Conservation (phyloP, 257 asterid species). For the Forsythia suspensa region DNA sequence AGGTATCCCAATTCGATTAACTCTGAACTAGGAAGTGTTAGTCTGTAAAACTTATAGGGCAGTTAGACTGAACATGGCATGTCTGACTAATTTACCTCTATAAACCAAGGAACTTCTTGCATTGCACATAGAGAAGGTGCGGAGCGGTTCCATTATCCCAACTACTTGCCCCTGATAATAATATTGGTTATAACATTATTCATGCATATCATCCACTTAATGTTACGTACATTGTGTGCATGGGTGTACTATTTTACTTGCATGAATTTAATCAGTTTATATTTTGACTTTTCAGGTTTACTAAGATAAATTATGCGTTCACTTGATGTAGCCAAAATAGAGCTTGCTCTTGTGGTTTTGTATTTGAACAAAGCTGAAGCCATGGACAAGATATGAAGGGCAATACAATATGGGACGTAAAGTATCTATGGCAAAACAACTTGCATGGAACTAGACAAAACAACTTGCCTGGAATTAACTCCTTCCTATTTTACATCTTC, state of each 20-base stretch:
- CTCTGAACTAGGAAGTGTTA: no score
- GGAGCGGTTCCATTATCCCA: background rate
- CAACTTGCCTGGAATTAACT: no score
- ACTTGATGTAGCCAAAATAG: slow-evolving; percentile 77
- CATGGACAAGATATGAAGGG: slow-evolving; percentile 97
- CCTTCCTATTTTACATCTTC: no score
- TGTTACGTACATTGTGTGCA: slow-evolving; percentile 1
- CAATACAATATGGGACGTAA: slow-evolving; percentile 84
- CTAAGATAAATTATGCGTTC: slow-evolving; percentile 59
- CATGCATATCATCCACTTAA: background rate
- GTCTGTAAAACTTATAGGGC: background rate
- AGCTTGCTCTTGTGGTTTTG: slow-evolving; percentile 81
- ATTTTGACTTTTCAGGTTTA: slow-evolving; percentile 38
- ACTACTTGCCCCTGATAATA: slow-evolving; percentile 2
- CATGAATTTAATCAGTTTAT: slow-evolving; percentile 19
- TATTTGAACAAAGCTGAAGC: slow-evolving; percentile 90
- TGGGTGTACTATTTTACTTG: background rate
- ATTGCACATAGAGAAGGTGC: background rate
- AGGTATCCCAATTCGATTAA: no score
- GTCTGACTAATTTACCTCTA: background rate
- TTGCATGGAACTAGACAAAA: no score
- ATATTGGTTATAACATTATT: background rate
- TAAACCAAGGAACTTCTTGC: background rate
- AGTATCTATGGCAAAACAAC: slow-evolving; percentile 29
- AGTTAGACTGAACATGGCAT: background rate